Base-by-base conservation (phyloP, 768 basidiomycete genomes). In the Tephrocybe sp. region DNA sequence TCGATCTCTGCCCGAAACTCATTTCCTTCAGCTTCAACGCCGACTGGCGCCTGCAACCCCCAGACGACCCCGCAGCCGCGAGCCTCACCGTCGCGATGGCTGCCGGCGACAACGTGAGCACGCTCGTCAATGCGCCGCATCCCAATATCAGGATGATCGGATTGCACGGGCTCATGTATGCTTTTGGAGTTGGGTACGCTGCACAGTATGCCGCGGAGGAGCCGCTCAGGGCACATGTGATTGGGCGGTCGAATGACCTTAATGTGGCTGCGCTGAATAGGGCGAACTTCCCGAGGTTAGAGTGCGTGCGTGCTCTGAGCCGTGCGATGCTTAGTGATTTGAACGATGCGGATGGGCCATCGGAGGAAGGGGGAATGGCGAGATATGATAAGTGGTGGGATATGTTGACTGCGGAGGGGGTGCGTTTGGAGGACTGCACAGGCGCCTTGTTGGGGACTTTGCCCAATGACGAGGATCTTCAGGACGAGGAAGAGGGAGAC, bases 361-460 rank as follows among this genome's bases (percentile, higher is more conserved):
- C 54, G 52, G 64, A 62, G 51, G 70, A 65, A 12, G 75, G 69
- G 1, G 75, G 74, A 2, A 69, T 73, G 60, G 71, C 76, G 51
- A 68, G 88, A 25, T 90, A 87, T 82, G 81, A 83, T 55, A 68
- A 74, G 39, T 90, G 89, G 89, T 86, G 82, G 78, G 72, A 71
- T 12, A 70, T 66, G 56, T 85, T 80, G 53, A 53, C 67, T 0
- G 53, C 57, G 16, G 70, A 77, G 61, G 75, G 78, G 0, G 67
- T 89, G 4, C 65, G 83, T 35, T 61, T 91, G 42, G 87, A 91
- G 65, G 89, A 91, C 63, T 90, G 88, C 59, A 89, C 89, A 0
- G 88, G 86, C 0, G 79, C 70, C 11, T 56, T 72, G 44, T 65
- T 91, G 30, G 89, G 89, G 0, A 72, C 68, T 1, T 58, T 80